Base-by-base conservation (phyloP, 2,329 filamentous ascomycete genomes). In the Penicillium sp. region DNA sequence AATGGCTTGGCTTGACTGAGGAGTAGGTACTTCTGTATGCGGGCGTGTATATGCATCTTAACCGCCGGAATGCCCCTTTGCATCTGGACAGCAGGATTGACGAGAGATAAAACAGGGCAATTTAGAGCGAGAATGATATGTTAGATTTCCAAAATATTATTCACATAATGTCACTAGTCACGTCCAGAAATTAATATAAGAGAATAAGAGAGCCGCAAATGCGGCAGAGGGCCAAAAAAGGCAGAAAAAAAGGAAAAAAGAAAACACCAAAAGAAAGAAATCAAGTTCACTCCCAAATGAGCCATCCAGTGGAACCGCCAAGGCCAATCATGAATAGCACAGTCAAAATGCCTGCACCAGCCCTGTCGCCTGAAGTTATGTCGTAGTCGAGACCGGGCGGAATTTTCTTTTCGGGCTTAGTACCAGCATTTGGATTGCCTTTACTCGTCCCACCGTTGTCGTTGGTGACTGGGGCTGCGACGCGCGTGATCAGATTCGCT, bases 271-370 rank as follows among this genome's bases (percentile, higher is more conserved):
- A 33, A 11, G 25, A 44, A 55, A 15, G 1, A 39, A 40, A 51
- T 25, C 15, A 31, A 36, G n/a, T 19, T 61, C 62, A 67, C 50
- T 74, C 75, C 54, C 65, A 69, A 21, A 73, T 51, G 33, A 75
- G 65, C 76, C 76, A 78, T 5, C 67, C 62, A 8, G 75, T 63
- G 1, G 73, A 71, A 5, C 71, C 70, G 34, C 75, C 58, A 38
- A 78, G 60, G 10, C 64, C 55, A 15, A 70, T 56, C 45, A 76
- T 55, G 62, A 77, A 60, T 19, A 78, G 31, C 1, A 69, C 67
- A 6, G 78, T 80, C 48, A 80, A 54, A 15, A 79, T 72, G 2
- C 73, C 73, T 0, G 77, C 78, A 5, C 78, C 78, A 2, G 73
- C 77, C 36, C 67, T 70, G 60, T 79, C 78, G 4, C 66, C 72